phyloP scores from a whole-genome alignment of 2,329 filamentous ascomycete genomes.

The Apiospora aurea region DNA sequence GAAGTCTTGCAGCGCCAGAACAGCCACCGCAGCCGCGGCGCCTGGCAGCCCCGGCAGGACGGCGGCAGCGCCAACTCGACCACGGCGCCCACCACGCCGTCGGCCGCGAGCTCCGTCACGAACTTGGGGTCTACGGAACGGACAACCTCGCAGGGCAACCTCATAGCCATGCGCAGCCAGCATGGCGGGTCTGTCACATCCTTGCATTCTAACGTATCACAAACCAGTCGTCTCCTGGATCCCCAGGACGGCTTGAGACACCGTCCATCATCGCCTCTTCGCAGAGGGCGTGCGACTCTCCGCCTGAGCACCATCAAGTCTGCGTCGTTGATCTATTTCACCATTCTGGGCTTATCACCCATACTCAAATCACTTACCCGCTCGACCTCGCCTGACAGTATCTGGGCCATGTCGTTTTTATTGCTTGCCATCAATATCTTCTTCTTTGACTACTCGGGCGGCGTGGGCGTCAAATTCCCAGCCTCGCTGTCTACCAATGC shows the following conservation, averaged over 20 bases:
- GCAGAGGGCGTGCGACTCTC: slow-evolving; percentile 53
- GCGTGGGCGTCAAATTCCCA: slow-evolving; percentile 68
- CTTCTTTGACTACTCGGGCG: slow-evolving; percentile 94
- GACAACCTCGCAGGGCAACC: slow-evolving; percentile 39
- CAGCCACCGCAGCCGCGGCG: slow-evolving; percentile 45
- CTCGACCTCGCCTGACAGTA: slow-evolving; percentile 91
- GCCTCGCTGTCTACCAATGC: slow-evolving; percentile 90
- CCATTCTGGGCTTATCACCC: slow-evolving; percentile 87
- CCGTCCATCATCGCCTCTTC: slow-evolving; percentile 43
- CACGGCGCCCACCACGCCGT: slow-evolving; percentile 38
- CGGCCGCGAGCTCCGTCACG: slow-evolving; percentile 55
- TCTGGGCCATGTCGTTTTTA: slow-evolving; percentile 97
- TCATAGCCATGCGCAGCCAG: slow-evolving; percentile 49
- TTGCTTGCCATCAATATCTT: slow-evolving; percentile 95
- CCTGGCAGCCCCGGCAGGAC: slow-evolving; percentile 41
- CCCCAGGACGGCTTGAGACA: slow-evolving; percentile 43
- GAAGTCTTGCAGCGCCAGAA: slow-evolving; percentile 47
- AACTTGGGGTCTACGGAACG: slow-evolving; percentile 47
- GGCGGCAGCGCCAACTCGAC: slow-evolving; percentile 35
- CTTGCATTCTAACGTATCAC: slow-evolving; percentile 53
- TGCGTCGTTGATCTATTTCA: slow-evolving; percentile 90
- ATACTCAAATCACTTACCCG: slow-evolving; percentile 96
- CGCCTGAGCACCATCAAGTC: slow-evolving; percentile 87
- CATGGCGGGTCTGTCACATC: slow-evolving; percentile 64
- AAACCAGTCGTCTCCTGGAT: slow-evolving; percentile 42